Percentiles rank a stretch among this genome's conserved stretches.
phyloP scores from a whole-genome alignment of 1,284 basidiomycete species.

The Porogramme epimiltina region DNA sequence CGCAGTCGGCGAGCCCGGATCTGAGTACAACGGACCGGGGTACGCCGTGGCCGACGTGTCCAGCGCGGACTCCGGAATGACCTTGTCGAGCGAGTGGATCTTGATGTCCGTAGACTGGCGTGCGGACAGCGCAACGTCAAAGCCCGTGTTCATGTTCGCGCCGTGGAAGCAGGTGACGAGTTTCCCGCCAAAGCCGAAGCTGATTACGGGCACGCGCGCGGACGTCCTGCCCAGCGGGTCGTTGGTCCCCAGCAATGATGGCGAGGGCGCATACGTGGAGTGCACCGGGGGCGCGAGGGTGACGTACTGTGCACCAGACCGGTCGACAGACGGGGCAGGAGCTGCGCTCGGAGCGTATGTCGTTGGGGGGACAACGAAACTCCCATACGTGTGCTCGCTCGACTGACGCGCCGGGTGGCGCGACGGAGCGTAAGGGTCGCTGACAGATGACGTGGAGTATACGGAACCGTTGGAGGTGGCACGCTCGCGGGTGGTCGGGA shows the following conservation, averaged over 20 bases:
- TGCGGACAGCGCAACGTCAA: constrained; percentile 76
- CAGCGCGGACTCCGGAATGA: constrained; percentile 69
- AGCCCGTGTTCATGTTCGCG: constrained; percentile 66
- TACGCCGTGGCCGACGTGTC: constrained; percentile 61
- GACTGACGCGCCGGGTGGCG: constrained; percentile 27
- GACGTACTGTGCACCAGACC: constrained; percentile 42
- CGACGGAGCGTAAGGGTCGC: constrained; percentile 46
- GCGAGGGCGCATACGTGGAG: constrained; percentile 68
- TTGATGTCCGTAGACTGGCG: constrained; percentile 71
- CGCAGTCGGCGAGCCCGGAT: constrained; percentile 67
- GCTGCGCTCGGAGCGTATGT: constrained; percentile 5
- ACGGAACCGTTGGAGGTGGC: constrained; percentile 55
- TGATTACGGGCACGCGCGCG: constrained; percentile 76
- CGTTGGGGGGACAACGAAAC: constrained; percentile 14
- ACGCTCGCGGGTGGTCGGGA: constrained; percentile 35
- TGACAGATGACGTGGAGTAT: constrained; percentile 39
- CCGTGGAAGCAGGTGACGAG: constrained; percentile 87
- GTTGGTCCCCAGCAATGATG: constrained; percentile 77
- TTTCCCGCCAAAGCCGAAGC: constrained; percentile 90
- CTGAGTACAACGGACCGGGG: constrained; percentile 86
- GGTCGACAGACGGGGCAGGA: constrained; percentile 9
- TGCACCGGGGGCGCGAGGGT: constrained; percentile 45
- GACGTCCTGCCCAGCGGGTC: constrained; percentile 81
- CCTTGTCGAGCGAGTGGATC: constrained; percentile 65
- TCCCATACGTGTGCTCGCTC: constrained; percentile 19